Percentiles rank a stretch among this genome's conserved stretches.
Conservation (phyloP, 768 basidiomycete species). For the Russula virescens region DNA sequence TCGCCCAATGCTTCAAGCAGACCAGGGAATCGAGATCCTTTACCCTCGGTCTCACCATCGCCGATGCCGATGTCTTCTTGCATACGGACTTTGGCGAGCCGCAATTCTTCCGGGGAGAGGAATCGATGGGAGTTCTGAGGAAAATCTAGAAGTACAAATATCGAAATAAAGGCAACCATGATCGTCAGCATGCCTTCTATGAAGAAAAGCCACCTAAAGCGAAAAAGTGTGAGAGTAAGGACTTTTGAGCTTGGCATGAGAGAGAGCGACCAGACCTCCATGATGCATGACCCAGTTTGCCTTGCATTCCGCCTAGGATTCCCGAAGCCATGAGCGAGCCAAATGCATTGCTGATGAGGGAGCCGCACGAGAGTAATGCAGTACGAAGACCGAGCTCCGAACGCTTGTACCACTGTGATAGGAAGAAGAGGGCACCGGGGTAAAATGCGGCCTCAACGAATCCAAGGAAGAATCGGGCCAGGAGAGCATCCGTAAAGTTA, state of each 20-base stretch:
- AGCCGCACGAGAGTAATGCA: slow-evolving; percentile 65
- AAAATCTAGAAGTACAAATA: slow-evolving; percentile 71
- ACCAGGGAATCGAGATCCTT: slow-evolving; percentile 38
- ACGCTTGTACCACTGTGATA: slow-evolving; percentile 70
- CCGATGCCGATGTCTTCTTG: slow-evolving; percentile 55
- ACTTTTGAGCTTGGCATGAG: not conserved
- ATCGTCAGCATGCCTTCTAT: slow-evolving; percentile 60
- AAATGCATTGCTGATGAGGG: slow-evolving; percentile 75
- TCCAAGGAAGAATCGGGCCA: slow-evolving; percentile 72
- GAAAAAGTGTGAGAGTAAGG: not conserved
- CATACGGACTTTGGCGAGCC: slow-evolving; percentile 55
- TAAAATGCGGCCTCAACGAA: slow-evolving; percentile 56
- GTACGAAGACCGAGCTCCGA: slow-evolving; percentile 65
- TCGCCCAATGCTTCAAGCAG: slow-evolving; percentile 59
- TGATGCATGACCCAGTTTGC: slow-evolving; percentile 56
- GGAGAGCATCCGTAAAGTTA: slow-evolving; percentile 53
- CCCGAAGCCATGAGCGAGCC: slow-evolving; percentile 73
- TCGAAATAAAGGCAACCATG: slow-evolving; percentile 44
- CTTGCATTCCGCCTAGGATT: slow-evolving; percentile 68
- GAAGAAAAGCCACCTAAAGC: slow-evolving; percentile 63
- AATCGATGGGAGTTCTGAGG: slow-evolving; percentile 54
- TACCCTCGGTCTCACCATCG: slow-evolving; percentile 41
- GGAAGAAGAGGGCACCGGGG: slow-evolving; percentile 58
- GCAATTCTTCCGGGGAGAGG: slow-evolving; percentile 52
- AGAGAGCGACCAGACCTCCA: slow-evolving; percentile 60